Conservation (phyloP, 2,329 filamentous ascomycete genomes). For the Ceratocystis eucalypticola region DNA sequence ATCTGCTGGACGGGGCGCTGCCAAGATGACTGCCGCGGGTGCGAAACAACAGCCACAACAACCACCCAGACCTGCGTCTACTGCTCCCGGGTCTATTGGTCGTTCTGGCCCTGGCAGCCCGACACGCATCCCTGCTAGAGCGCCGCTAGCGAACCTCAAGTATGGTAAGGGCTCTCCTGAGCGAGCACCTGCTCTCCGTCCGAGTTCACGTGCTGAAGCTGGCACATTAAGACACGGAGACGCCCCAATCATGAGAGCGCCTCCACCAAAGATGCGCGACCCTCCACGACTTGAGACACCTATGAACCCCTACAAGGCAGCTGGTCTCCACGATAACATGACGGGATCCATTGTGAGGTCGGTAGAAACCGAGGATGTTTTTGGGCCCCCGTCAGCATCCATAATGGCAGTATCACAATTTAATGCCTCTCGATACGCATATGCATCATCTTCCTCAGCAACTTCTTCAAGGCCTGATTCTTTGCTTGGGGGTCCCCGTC, state of each 20-base stretch:
- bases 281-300: constrained; percentile 40
- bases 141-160: constrained; percentile 54
- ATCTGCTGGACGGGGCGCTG: constrained; percentile 29
- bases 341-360: constrained; percentile 40
- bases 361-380: constrained; percentile 68
- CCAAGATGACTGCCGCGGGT: constrained; percentile 41
- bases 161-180: constrained; percentile 72
- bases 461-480: constrained; percentile 16
- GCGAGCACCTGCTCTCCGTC: constrained; percentile 35
- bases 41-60: constrained; percentile 24
- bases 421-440: constrained; percentile 29
- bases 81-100: constrained; percentile 11
- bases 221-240: constrained; percentile 38
- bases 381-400: constrained; percentile 8
- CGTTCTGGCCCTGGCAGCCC: constrained; percentile 35
- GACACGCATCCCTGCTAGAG: constrained; percentile 55
- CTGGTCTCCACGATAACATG: constrained; percentile 27
- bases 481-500: constrained; percentile 33
- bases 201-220: constrained; percentile 28
- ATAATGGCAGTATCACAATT: constrained; percentile 22
- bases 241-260: constrained; percentile 46
- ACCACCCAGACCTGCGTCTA: constrained; percentile 24
- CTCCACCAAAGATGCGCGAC: constrained; percentile 87
- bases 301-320: constrained; percentile 32
- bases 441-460: constrained; percentile 28